These are phyloP conservation scores for Sugiyamaella castrensis DNA, from an alignment of 1,139 yeast genomes.

Conservation along the genomic window DNA sequence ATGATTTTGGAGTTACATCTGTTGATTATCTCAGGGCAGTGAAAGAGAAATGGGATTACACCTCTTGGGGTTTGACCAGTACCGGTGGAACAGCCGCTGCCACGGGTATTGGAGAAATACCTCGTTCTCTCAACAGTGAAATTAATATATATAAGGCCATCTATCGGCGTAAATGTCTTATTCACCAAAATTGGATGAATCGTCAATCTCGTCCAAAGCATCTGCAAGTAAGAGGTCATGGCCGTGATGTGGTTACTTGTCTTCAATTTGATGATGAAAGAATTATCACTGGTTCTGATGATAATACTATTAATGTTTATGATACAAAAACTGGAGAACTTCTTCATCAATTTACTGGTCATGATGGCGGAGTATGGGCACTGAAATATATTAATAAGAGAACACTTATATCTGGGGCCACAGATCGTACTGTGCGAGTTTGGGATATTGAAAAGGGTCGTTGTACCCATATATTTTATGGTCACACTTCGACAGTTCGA, in stretches of 20 bases:
- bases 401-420: constrained; percentile 82
- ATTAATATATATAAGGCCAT: constrained; percentile 49
- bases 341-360: constrained; percentile 58
- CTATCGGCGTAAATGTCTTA: constrained; percentile 63
- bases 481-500: constrained; percentile 90
- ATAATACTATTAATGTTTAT: constrained; percentile 74
- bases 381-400: constrained; percentile 71
- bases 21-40: constrained; percentile 34
- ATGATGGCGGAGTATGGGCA: constrained; percentile 99
- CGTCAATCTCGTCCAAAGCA: constrained; percentile 67
- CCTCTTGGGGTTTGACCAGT: constrained; percentile 31
- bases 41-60: constrained; percentile 37
- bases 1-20: constrained; percentile 28
- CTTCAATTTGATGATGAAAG: constrained; percentile 89
- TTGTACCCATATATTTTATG: constrained; percentile 83
- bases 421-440: constrained; percentile 85
- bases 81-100: constrained; percentile 10
- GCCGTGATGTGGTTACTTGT: constrained; percentile 85
- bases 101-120: constrained; percentile 3
- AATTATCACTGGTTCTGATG: constrained; percentile 92
- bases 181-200: constrained; percentile 78
- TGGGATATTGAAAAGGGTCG: constrained; percentile 78
- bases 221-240: constrained; percentile 70
- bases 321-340: constrained; percentile 71
- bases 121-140: not conserved